phyloP scores from a whole-genome alignment of 2,329 filamentous ascomycete genomes.

The Colletotrichum karsti region DNA sequence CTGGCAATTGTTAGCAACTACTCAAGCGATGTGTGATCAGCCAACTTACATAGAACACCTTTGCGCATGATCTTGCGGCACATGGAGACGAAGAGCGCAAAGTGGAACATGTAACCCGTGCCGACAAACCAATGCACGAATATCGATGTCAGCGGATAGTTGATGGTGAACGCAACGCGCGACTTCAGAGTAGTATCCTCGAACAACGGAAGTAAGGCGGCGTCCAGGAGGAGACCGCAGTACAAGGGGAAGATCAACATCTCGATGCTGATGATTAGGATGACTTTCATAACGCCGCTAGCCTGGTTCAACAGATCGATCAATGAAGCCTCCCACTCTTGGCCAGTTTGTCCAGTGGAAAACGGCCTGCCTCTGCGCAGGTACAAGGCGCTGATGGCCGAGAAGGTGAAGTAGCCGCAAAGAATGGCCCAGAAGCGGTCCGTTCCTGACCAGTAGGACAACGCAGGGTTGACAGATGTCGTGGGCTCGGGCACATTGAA shows the following conservation, averaged over 20 bases:
- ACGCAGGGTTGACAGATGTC: constrained; percentile 57
- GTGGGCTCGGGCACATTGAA: constrained; percentile 53
- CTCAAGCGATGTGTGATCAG: not conserved
- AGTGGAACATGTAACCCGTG: constrained; percentile 99
- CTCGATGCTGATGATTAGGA: constrained; percentile 97
- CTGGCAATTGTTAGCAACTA: constrained; percentile 51
- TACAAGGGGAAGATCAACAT: constrained; percentile 98
- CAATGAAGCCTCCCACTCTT: constrained; percentile 77
- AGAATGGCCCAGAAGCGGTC: constrained; percentile 78
- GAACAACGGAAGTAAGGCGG: constrained; percentile 90
- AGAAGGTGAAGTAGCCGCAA: constrained; percentile 82
- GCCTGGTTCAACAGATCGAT: constrained; percentile 90
- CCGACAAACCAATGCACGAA: constrained; percentile 99
- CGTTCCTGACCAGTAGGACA: constrained; percentile 73
- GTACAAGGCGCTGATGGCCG: constrained; percentile 79
- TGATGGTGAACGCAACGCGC: constrained; percentile 78
- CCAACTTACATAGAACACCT: constrained; percentile 83
- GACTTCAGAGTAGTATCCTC: constrained; percentile 80
- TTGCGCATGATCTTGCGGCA: constrained; percentile 97
- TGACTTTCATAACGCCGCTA: constrained; percentile 96
- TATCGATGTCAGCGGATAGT: constrained; percentile 86
- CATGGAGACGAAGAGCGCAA: constrained; percentile 98
- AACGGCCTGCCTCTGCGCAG: constrained; percentile 78
- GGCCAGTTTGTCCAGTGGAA: constrained; percentile 62
- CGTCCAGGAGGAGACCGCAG: constrained; percentile 89